Percentiles rank a stretch among this genome's conserved stretches.
These are phyloP conservation scores for Pestalotiopsis sp. DNA, from an alignment of 2,329 filamentous ascomycete genomes.

Conservation along the genomic window DNA sequence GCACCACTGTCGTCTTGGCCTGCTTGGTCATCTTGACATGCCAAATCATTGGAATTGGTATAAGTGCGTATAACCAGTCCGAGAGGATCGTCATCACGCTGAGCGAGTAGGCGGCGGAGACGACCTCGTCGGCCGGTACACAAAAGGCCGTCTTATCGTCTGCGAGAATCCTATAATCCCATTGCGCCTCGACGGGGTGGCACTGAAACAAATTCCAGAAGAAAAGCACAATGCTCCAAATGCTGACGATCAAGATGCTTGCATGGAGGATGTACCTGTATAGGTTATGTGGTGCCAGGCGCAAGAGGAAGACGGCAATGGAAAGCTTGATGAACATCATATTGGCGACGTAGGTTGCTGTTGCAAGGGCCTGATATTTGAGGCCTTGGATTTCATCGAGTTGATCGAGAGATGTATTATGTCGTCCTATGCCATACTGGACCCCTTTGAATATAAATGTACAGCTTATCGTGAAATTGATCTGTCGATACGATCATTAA, in stretches of 20 bases:
- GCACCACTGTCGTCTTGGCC: constrained; percentile 52
- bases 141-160: constrained; percentile 37
- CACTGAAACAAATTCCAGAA: constrained; percentile 53
- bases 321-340: constrained; percentile 62
- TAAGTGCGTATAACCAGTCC: constrained; percentile 57
- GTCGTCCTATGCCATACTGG: constrained; percentile 44
- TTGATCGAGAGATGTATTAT: constrained; percentile 46
- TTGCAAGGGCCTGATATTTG: constrained; percentile 55
- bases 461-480: constrained; percentile 49
- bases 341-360: constrained; percentile 50
- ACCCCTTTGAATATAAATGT: constrained; percentile 47
- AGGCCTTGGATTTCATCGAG: constrained; percentile 44
- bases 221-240: constrained; percentile 50
- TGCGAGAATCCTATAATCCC: constrained; percentile 50
- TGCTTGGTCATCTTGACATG: constrained; percentile 54
- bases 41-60: constrained; percentile 58
- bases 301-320: constrained; percentile 54
- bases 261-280: constrained; percentile 51
- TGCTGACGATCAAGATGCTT: constrained; percentile 46
- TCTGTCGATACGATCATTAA: constrained; percentile 27
- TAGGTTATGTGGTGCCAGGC: constrained; percentile 44
- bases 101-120: constrained; percentile 52
- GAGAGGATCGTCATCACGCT: constrained; percentile 54
- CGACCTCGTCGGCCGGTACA: constrained; percentile 43
- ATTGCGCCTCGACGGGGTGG: constrained; percentile 50